phyloP scores from a whole-genome alignment of 1,284 basidiomycete genomes.

The Leccinum solheimii region DNA sequence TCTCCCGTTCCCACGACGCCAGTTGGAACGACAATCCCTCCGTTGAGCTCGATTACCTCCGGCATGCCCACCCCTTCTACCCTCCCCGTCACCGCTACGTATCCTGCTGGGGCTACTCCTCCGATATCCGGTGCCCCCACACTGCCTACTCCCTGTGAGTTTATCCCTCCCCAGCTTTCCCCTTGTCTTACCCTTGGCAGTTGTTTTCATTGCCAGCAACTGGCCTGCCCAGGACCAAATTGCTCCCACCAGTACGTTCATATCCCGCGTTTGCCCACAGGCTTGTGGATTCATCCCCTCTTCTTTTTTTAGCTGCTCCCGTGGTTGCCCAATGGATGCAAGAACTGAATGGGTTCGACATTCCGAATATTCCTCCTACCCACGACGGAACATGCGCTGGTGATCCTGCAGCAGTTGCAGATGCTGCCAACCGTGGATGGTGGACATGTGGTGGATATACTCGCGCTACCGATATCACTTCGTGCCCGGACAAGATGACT shows the following conservation, averaged over 20 bases:
- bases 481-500: constrained; percentile 77
- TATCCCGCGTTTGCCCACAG: not conserved
- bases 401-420: constrained; percentile 57
- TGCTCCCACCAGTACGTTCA: constrained; percentile 58
- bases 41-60: constrained; percentile 62
- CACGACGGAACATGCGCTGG: constrained; percentile 64
- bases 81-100: constrained; percentile 52
- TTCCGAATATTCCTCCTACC: constrained; percentile 64
- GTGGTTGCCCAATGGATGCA: constrained; percentile 76
- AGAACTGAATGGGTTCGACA: constrained; percentile 69
- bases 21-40: constrained; percentile 42
- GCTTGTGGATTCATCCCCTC: not conserved
- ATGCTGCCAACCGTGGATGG: constrained; percentile 69
- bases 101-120: constrained; percentile 56
- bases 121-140: constrained; percentile 63
- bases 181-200: constrained; percentile 34
- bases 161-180: not conserved
- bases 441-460: constrained; percentile 90
- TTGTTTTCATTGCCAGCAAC: constrained; percentile 46
- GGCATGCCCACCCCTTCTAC: constrained; percentile 64
- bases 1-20: constrained; percentile 32
- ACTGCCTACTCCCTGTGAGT: constrained; percentile 63
- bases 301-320: constrained; percentile 44
- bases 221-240: constrained; percentile 74
- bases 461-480: constrained; percentile 61